Evolutionary conservation across 495 filamentous ascomycete genomes (phyloP), one percentile per base, ranked within the genome.

Genomic region (Physcia stellaris): DNA sequence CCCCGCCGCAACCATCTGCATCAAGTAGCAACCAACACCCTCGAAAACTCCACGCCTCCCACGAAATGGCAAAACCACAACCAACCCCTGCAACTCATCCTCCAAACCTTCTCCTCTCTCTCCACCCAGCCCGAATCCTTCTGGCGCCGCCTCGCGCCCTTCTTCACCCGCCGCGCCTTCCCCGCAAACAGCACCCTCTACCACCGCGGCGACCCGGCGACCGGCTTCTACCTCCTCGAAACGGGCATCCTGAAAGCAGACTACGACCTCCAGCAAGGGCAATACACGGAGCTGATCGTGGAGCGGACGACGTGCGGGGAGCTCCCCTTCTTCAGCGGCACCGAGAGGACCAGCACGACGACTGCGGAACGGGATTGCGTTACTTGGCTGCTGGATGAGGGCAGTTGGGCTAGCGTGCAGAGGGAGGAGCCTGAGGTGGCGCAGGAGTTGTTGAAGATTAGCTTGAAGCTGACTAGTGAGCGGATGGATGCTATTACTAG

Each of bases 221-320:
- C 77, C 16, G 82, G 75, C 17, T 96, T 98, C 59, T 95, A 93
- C 51, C 71, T 98, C n/a, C 57, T 98, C 3, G 86, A 96, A 58
- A 67, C 71, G 2, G 90, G 90, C 22, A 86, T 94, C 53, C 68
- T 98, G 21, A 73, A 86, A 24, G 84, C 79, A 1, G 86, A 90
- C 47, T 98, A 96, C 53, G 71, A 88, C 23, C 67, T 87, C 13
- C 84, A 88, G 1, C 90, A 95, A 55, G 90, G 92, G 4, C 70
- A 71, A 46, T 82, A 85, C 49, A 86, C 76, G 33, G 90, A 98
- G 53, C 79, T 84, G 44, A 94, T 98, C 29, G 82, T 95, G 2
- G 85, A 86, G 6, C 90, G 90, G 17, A 86, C 88, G 18, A 94
- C 90, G 7, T 95, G 88, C 51, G 90, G 90, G 19, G 90, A 98